These are phyloP conservation scores for Melaleuca quinquenervia DNA, from an alignment of 345 rosid genomes.

Conservation along the genomic window DNA sequence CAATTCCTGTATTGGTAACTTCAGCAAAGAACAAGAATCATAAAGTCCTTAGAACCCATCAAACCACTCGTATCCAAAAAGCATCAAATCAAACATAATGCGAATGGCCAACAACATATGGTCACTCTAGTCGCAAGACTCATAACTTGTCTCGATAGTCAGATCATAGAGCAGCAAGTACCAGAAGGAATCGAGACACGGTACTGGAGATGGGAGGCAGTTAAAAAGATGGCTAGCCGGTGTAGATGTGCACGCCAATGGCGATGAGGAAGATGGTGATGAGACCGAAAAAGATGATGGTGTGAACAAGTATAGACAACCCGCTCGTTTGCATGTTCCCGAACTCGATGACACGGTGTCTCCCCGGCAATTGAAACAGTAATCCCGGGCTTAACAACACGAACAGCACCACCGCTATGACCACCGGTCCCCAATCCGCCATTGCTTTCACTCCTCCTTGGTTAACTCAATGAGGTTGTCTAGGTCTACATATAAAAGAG, in stretches of 20 bases:
- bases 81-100: neutral
- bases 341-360: conserved; percentile 41
- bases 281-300: conserved; percentile 72
- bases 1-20: neutral
- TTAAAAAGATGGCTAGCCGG: conserved; percentile 16
- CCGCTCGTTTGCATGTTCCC: conserved; percentile 76
- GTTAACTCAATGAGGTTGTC: neutral
- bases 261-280: conserved; percentile 69
- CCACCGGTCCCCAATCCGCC: conserved; percentile 98
- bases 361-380: conserved; percentile 78
- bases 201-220: neutral
- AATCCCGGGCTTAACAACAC: conserved; percentile 74
- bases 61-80: neutral
- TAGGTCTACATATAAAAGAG: neutral
- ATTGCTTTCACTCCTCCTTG: conserved; percentile 7
- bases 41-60: neutral
- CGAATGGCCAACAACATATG: neutral
- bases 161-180: neutral
- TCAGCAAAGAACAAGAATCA: neutral
- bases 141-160: too few species aligned
- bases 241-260: conserved; percentile 61
- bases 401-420: conserved; percentile 72
- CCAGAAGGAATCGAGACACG: neutral
- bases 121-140: too few species aligned
- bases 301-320: conserved; percentile 56